Evolutionary conservation across 2,329 filamentous ascomycete genomes (phyloP).

Genomic region (Rachicladosporium sp.): DNA sequence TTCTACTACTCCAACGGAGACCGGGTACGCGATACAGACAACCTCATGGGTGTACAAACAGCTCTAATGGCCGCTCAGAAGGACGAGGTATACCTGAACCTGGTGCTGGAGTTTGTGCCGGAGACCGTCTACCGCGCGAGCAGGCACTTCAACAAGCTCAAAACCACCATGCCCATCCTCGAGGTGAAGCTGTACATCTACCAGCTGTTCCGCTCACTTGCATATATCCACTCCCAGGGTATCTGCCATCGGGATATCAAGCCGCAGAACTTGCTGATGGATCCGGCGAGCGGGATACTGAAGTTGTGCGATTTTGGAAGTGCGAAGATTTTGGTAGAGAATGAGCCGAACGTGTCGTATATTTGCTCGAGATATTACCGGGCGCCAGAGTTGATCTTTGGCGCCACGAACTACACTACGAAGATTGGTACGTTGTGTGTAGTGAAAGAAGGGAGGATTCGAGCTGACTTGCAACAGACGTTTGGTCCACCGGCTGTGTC

Average conservation of each 20-base stretch:
- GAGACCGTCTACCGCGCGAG: conserved; percentile 98
- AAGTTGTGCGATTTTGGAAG: conserved; percentile 99
- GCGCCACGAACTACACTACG: conserved; percentile 97
- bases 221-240: conserved; percentile 97
- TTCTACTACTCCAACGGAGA: conserved; percentile 99
- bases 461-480: conserved; percentile 50
- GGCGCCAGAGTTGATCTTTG: conserved; percentile 94
- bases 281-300: conserved; percentile 78
- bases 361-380: conserved; percentile 99
- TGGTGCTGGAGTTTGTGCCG: conserved; percentile 94
- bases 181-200: conserved; percentile 99
- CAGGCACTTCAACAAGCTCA: conserved; percentile 99
- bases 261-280: conserved; percentile 90
- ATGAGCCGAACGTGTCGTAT: conserved; percentile 98
- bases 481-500: conserved; percentile 98
- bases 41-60: conserved; percentile 24
- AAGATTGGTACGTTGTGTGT: conserved; percentile 75
- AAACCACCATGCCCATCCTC: conserved; percentile 97
- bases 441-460: no score
- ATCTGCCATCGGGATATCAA: conserved; percentile 99
- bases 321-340: conserved; percentile 95
- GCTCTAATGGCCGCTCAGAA: conserved; percentile 35
- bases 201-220: conserved; percentile 93
- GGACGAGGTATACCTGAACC: conserved; percentile 96
- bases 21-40: conserved; percentile 48